Percentiles rank a stretch among this genome's conserved stretches.
Conservation (phyloP, 768 basidiomycete genomes). For the Pluteus cervinus region DNA sequence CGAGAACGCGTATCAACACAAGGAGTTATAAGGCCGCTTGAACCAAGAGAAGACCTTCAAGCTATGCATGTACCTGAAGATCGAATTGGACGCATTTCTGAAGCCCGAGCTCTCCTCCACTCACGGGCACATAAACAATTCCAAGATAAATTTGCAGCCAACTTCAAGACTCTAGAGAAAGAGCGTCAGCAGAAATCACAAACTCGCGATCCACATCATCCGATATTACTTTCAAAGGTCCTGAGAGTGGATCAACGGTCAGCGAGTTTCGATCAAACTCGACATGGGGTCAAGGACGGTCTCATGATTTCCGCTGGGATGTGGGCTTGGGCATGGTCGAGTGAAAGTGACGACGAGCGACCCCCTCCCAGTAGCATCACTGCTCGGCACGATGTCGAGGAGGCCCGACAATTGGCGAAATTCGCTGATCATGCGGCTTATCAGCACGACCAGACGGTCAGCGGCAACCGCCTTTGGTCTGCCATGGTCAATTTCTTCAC, state of each 20-base stretch:
- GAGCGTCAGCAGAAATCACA: constrained; percentile 58
- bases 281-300: constrained; percentile 30
- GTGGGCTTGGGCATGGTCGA: constrained; percentile 86
- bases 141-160: constrained; percentile 60
- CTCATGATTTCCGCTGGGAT: constrained; percentile 40
- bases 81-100: constrained; percentile 69
- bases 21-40: constrained; percentile 80
- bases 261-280: no score
- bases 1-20: constrained; percentile 83
- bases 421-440: constrained; percentile 65
- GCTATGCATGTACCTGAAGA: constrained; percentile 62
- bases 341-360: constrained; percentile 67
- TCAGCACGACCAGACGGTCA: constrained; percentile 51
- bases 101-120: no score
- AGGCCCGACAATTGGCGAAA: constrained; percentile 66
- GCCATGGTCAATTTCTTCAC: constrained; percentile 61
- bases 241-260: no score
- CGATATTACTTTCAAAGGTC: no score
- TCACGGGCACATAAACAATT: no score
- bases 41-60: constrained; percentile 58
- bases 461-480: constrained; percentile 70
- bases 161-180: constrained; percentile 55
- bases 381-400: constrained; percentile 79
- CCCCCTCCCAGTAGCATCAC: constrained; percentile 93
- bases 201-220: no score